Base-by-base conservation (phyloP, 768 basidiomycete genomes). In the Brasilioporus rufonigricans region DNA sequence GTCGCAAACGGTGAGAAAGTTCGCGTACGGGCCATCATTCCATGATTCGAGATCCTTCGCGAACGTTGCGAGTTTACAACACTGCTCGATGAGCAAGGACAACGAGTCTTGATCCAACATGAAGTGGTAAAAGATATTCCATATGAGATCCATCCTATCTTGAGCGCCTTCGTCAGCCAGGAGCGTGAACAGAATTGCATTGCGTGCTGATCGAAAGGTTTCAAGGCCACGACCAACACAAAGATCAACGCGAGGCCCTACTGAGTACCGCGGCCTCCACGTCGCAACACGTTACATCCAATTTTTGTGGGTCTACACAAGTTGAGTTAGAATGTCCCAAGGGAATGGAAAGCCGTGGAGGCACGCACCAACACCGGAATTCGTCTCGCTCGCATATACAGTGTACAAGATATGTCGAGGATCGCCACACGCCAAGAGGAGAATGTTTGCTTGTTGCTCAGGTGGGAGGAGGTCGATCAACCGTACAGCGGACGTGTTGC, bases 351-450 rank as follows among this genome's bases (percentile, higher is more conserved):
- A 31, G 35, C 19, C 10, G 21, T 26, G n/a, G 24, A 12, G 18
- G 4, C 12, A 50, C 56, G 6, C 31, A 69, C 67, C 56, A 24
- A 50, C 4, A 19, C 27, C 10, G 2, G 47, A 55, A 31, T 26
- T 31, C 9, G 56, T 48, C 29, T 56, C 63, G 35, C 63, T 58
- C 2, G 58, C 26, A 44, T 70, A 66, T 2, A 81, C 51, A 1
- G 82, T 83, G 61, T 79, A 81, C 14, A 85, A 52, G 11, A 84
- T 75, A 50, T 75, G 80, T 27, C 82, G 69, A 12, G 79, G 77
- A 59, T 85, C 84, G 16, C 83, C 83, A 58, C 82, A 84, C 21
- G 77, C 83, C 27, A 84, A 69, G 18, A 83, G 73, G 4, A 86
- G 70, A 24, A 83, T 63, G n/a, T 75, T 65, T 8, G 79, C 81